Base-by-base conservation (phyloP, 805 yeast genomes). In the Candida nitratophila region DNA sequence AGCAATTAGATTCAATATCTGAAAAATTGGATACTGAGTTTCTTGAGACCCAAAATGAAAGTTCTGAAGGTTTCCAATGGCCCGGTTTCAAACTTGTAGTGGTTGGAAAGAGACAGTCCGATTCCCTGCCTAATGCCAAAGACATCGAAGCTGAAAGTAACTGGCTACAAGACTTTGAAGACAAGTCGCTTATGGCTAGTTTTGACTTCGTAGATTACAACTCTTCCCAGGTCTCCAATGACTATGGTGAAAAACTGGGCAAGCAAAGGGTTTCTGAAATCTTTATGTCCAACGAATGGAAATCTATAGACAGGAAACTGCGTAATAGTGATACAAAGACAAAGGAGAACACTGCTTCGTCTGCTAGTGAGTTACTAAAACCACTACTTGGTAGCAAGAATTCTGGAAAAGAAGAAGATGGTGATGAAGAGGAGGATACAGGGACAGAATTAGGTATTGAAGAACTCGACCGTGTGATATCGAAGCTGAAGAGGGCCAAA, bases 211-310 rank as follows among this genome's bases (percentile, higher is more conserved):
- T 74, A 6, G 54, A 66, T 42, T 60, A n/a, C n/a, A n/a, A n/a
- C n/a, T n/a, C n/a, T n/a, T n/a, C n/a, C n/a, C n/a, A n/a, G n/a
- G n/a, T n/a, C n/a, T n/a, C n/a, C n/a, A 45, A 66, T 48, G 70
- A 69, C 47, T 65, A 38, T 41, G 54, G 51, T 16, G 76, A 71
- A 26, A 55, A 49, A 17, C n/a, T 56, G 3, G 79, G 79, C 0
- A 60, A 53, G 40, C 67, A 62, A 40, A 46, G 79, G 40, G 42
- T 75, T 2, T 44, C 46, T 12, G 77, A 73, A 44, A 47, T 72
- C 1, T 44, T 75, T 10, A 66, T 72, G 30, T 59, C 68, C 4
- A 72, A 69, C 44, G 72, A 68, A 30, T 76, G 81, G 80, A 51
- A 51, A 17, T 55, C 54, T 31, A 44, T 57, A 38, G 58, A 29